Evolutionary conservation across 139 green algal species (phyloP), one percentile per base, ranked within the genome.

Genomic region (Haematococcus lacustris): DNA sequence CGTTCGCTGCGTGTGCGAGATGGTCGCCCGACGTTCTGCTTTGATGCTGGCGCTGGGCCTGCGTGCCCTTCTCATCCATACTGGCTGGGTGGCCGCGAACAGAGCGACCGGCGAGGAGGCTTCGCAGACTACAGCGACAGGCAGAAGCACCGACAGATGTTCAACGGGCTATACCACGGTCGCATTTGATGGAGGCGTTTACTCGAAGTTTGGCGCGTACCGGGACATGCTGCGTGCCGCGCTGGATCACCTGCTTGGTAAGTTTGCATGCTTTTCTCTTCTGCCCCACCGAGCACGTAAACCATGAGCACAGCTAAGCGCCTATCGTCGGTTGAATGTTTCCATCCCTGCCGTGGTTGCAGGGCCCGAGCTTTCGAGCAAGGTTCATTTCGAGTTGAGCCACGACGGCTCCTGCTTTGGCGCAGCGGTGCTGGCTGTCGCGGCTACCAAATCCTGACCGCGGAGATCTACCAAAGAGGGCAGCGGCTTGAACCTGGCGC

Each of bases 141-240:
- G 47, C 21, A 57, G 47, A 21, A 57, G 13, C 17, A 57, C 47
- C 17, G 17, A 57, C 47, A n/a, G 47, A 3, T 30, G 60, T 3
- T 41, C 60, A 4, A 30, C 60, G 3, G 23, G 30, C 60, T 17
- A 53, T 17, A 47, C 43, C 7, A 77, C 76, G 33, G 32, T 92
- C 0, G 85, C 85, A 0, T 82, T 92, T 9, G 88, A 93, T 40
- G 88, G 88, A 23, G 86, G 85, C 21, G 73, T 91, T 37, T 92
- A 89, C 61, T 71, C 74, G 35, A 78, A 87, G 21, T 92, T 87
- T 51, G 21, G 3, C 1, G 61, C 47, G 35, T 93, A 85, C 76
- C 73, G 81, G 9, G 43, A n/a, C 3, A 75, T 84, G 74, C n/a
- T 87, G 66, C 1, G 28, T 30, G 61, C 38, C 32, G 28, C 37